phyloP scores from a whole-genome alignment of 2,329 filamentous ascomycete genomes.

The Alternaria sp. region DNA sequence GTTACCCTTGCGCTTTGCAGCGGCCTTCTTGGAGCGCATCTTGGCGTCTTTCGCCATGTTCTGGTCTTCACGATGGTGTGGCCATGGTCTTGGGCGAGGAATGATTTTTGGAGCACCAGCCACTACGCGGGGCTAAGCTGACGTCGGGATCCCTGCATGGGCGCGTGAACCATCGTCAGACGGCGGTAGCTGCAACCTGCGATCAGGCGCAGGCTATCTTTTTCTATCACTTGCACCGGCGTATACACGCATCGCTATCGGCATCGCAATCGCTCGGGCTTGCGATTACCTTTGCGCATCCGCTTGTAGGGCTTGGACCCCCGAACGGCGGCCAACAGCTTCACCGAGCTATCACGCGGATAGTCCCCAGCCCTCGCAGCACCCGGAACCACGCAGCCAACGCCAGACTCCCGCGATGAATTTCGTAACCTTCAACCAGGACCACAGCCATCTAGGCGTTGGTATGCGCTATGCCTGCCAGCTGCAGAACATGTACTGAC shows the following conservation, averaged over 20 bases:
- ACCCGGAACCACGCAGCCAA: conserved; percentile 5
- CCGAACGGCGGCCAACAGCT: conserved; percentile 33
- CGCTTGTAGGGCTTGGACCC: conserved; percentile 14
- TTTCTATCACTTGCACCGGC: background rate
- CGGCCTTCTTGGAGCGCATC: conserved; percentile 18
- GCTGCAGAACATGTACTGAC: conserved; percentile 2
- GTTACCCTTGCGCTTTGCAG: conserved; percentile 17
- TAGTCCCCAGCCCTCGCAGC: conserved; percentile 10
- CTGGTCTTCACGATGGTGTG: conserved; percentile 1
- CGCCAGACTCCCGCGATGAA: conserved; percentile 68
- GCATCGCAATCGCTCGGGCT: conserved; percentile 2
- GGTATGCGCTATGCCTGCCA: conserved; percentile 62
- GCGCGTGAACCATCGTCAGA: conserved; percentile 16
- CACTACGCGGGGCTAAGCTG: conserved; percentile 29
- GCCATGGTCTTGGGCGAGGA: conserved; percentile 11
- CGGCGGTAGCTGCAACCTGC: conserved; percentile 13
- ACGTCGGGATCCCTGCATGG: conserved; percentile 24
- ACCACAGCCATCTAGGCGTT: conserved; percentile 95
- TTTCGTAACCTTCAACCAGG: conserved; percentile 99
- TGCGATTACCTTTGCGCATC: conserved; percentile 7
- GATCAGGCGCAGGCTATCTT: conserved; percentile 1
- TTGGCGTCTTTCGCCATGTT: conserved; percentile 19
- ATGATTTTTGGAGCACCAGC: conserved; percentile 29
- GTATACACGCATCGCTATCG: conserved; percentile 19
- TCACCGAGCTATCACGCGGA: conserved; percentile 9